Evolutionary conservation across 306 rosid species (phyloP).

Genomic region (Begonia masoniana): DNA sequence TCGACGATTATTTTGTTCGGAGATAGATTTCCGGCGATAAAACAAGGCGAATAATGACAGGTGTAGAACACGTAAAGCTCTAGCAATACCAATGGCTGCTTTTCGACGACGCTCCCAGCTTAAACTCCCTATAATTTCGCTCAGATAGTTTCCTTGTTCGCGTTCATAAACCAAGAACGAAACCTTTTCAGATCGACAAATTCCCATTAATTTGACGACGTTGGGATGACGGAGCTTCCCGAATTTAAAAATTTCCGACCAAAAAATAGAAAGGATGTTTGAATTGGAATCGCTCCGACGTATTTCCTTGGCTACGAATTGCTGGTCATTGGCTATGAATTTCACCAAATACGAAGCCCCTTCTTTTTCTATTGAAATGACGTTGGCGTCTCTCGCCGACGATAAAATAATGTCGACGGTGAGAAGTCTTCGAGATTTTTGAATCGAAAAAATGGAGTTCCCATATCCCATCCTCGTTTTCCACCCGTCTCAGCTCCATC

Average conservation of each 20-base stretch:
- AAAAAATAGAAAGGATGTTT: conserved; percentile 15
- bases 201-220: conserved; percentile 36
- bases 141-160: conserved; percentile 25
- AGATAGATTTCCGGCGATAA: conserved; percentile 32
- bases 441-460: conserved; percentile 44
- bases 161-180: conserved; percentile 42
- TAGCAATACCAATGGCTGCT: conserved; percentile 45
- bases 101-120: conserved; percentile 58
- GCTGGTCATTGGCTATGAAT: conserved; percentile 13
- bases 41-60: conserved; percentile 16
- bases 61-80: conserved; percentile 51
- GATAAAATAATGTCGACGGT: conserved; percentile 35
- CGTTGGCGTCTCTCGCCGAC: conserved; percentile 31
- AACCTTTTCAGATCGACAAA: conserved; percentile 42
- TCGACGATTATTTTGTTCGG: conserved; percentile 43
- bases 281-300: conserved; percentile 15
- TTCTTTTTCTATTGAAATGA: conserved; percentile 22
- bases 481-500: conserved; percentile 28
- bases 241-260: conserved; percentile 34
- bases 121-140: conserved; percentile 24
- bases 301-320: conserved; percentile 41
- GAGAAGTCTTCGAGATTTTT: conserved; percentile 20
- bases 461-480: conserved; percentile 52
- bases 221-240: conserved; percentile 53
- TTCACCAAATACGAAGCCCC: no score